phyloP scores from a whole-genome alignment of 2,329 filamentous ascomycete species.

The Cladosporium sp. region DNA sequence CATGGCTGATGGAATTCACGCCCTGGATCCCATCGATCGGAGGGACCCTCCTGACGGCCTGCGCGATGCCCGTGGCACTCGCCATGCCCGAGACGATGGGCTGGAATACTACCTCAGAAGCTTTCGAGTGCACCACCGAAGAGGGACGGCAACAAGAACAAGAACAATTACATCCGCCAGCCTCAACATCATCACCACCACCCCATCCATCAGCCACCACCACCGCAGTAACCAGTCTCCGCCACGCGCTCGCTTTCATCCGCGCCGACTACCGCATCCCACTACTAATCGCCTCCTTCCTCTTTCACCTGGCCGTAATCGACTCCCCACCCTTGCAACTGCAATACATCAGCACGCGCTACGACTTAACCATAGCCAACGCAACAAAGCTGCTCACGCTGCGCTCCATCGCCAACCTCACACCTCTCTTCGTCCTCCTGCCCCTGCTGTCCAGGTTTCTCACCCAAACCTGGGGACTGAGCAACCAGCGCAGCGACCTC shows the following conservation, averaged over 20 bases:
- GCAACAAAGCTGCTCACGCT: conserved; percentile 32
- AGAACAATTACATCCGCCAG: background rate
- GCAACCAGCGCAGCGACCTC: conserved; percentile 28
- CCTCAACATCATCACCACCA: background rate
- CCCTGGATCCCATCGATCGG: conserved; percentile 32
- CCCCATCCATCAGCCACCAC: background rate
- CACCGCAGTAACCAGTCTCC: background rate
- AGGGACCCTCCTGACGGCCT: conserved; percentile 18
- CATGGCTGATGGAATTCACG: conserved; percentile 31
- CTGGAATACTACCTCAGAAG: conserved; percentile 15
- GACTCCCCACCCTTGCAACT: conserved; percentile 36
- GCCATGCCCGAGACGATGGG: conserved; percentile 32
- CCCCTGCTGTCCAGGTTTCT: conserved; percentile 25
- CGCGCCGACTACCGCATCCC: conserved; percentile 29
- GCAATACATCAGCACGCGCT: conserved; percentile 53
- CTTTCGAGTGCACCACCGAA: background rate
- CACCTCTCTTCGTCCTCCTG: conserved; percentile 29
- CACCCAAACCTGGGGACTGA: conserved; percentile 18
- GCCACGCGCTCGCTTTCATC: conserved; percentile 26
- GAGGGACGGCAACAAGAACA: background rate
- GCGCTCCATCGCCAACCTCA: conserved; percentile 25
- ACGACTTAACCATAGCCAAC: conserved; percentile 41
- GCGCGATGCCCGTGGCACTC: conserved; percentile 12
- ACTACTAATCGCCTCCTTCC: conserved; percentile 28
- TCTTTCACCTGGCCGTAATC: conserved; percentile 26